Evolutionary conservation across 2,329 filamentous ascomycete genomes (phyloP).

Genomic region (Bisporella sp.): DNA sequence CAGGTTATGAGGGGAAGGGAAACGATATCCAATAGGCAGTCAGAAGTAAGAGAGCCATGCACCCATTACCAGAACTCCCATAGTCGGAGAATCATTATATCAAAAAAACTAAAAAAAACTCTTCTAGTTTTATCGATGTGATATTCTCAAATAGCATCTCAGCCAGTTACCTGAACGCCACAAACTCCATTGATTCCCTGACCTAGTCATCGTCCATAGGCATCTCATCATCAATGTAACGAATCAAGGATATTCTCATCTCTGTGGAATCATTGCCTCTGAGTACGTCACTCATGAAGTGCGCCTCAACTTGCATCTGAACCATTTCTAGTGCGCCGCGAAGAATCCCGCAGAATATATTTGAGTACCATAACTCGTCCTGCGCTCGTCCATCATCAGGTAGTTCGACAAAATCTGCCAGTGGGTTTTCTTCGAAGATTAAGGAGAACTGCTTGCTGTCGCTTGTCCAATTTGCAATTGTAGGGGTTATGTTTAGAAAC

Average conservation of each 20-base stretch:
- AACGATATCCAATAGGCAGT: too few species aligned
- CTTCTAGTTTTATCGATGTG: too few species aligned
- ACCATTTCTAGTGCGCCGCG: slow-evolving; percentile 95
- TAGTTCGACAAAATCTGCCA: slow-evolving; percentile 95
- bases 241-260: slow-evolving; percentile 86
- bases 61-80: too few species aligned
- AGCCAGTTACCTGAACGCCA: slow-evolving; percentile 8
- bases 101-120: too few species aligned
- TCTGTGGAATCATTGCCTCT: slow-evolving; percentile 94
- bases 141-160: too few species aligned
- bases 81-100: too few species aligned
- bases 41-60: too few species aligned
- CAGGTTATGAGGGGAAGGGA: too few species aligned
- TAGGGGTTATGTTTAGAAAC: slow-evolving; percentile 93
- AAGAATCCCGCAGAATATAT: slow-evolving; percentile 90
- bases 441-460: slow-evolving; percentile 96
- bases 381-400: slow-evolving; percentile 93
- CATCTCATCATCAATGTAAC: slow-evolving; percentile 96
- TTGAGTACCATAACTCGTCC: slow-evolving; percentile 97
- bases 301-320: slow-evolving; percentile 97
- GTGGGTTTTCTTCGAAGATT: slow-evolving; percentile 92
- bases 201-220: slow-evolving; percentile 85
- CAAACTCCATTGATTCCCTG: slow-evolving; percentile 6
- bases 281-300: slow-evolving; percentile 90
- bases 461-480: slow-evolving; percentile 89